Evolutionary conservation across 106 monocot genomes (phyloP), one percentile per base, ranked within the genome.

Genomic region (Cymbidium sinense): DNA sequence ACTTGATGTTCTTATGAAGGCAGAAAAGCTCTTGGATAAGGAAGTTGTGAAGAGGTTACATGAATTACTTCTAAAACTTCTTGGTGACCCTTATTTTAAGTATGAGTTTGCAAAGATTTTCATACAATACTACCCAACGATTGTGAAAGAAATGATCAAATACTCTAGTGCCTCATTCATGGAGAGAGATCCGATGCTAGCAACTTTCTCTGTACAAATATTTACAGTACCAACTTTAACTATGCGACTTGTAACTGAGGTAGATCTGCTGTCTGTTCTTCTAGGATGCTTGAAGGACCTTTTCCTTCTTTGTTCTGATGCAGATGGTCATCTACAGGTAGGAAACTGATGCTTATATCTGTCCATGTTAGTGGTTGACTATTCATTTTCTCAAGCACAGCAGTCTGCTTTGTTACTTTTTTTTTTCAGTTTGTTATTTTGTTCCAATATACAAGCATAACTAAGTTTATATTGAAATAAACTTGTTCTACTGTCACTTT

Each of bases 151-250:
- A 83, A 79, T 85, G 41, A 81, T 88, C 50, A 84, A 83, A 73
- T 84, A 88, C 20, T 43, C 69, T n/a, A 81, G 72, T 61, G 80
- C 83, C 74, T 70, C 82, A 5, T 47, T 50, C 23, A 34, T 80
- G 43, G 86, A 92, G 72, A 79, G 77, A 29, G 85, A 84, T 83
- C 84, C 85, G 20, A 44, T 88, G 70, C 12, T 99, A 74, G 34
- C 82, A 18, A 85, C 86, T 61, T 92, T 99, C 69, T 92, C 95
- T 50, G 99, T 99, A 50, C 99, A 99, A 84, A 88, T 99, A 70
- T 91, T 99, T 77, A 99, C 99, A 27, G 99, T 99, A 72, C 90
- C 99, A 61, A 79, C 87, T 2, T 76, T 99, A 75, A 89, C 92
- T 55, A 74, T 79, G 4, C 65, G 83, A 41, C 87, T 99, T 84